Base-by-base conservation (phyloP, 148 eudicot genomes). In the Cornus kousa region DNA sequence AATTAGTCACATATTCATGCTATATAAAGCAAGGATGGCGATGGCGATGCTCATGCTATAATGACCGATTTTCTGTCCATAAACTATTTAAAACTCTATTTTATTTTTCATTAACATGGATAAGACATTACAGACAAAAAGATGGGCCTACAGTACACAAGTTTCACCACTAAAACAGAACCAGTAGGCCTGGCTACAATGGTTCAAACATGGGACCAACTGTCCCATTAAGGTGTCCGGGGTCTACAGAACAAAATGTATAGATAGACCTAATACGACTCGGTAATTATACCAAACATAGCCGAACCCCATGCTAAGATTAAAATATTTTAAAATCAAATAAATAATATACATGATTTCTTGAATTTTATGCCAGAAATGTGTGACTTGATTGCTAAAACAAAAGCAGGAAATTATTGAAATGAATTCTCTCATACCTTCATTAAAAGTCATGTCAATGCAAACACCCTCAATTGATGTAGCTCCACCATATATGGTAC, bases 381-480 rank as follows among this genome's bases (percentile, higher is more conserved):
- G 3, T 6, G 10, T 43, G 48, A 43, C 9, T 20, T 20, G 53
- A 70, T 9, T n/a, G 14, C 32, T 3, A n/a, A 40, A 43, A 9
- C 23, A 46, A 60, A 67, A 23, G 23, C 60, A 46, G 32, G 65
- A 6, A 59, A 23, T 24, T 46, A 28, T 10, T 2, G 12, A 46
- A n/a, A 28, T 64, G 10, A 64, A 75, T 20, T 28, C 28, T 28
- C 69, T 80, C 92, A 68, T 95, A 96, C 99, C 72, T 92, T 96
- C 99, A 96, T 96, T 73, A 60, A 28, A 78, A 46, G 95, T 89
- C 98, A 94, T 90, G 92, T 94, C 91, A 83, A 96, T 92, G 89
- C 98, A 92, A 80, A 96, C 94, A 43, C 99, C 99, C 87, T 96
- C 99, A 33, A 96, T 90, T 74, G 99, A 96, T 68, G 99, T 96